Evolutionary conservation across 2,329 filamentous ascomycete genomes (phyloP).

Genomic region (Claviceps maximensis): DNA sequence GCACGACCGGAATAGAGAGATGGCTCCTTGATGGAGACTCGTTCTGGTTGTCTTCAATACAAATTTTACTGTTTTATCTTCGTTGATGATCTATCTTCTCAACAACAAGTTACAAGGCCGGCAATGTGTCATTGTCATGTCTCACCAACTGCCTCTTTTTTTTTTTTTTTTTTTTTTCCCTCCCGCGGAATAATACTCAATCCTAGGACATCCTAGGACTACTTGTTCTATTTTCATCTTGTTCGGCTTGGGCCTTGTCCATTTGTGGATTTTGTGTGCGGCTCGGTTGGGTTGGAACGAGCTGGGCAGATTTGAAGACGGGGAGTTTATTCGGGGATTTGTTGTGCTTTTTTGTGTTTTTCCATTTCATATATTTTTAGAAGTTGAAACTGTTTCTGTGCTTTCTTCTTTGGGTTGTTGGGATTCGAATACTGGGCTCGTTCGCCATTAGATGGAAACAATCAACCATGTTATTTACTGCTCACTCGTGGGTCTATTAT

Average conservation of each 20-base stretch:
- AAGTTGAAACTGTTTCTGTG: too few relatives aligned
- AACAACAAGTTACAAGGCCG: background rate
- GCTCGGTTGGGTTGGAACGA: background rate
- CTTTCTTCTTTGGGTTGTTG: too few relatives aligned
- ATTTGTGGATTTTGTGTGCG: background rate
- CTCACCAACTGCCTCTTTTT: background rate
- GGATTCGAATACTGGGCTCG: too few relatives aligned
- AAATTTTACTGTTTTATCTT: background rate
- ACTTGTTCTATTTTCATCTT: background rate
- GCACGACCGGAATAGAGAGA: background rate
- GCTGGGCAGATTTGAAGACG: too few relatives aligned
- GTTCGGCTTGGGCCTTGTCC: background rate
- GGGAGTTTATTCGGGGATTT: background rate
- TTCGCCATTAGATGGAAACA: too few relatives aligned
- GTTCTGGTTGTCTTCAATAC: background rate
- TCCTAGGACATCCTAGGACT: too few relatives aligned
- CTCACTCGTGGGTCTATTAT: too few relatives aligned
- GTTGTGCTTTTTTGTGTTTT: background rate
- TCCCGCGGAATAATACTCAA: constrained; percentile 2
- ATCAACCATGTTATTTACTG: too few relatives aligned
- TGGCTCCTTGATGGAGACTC: constrained; percentile 4
- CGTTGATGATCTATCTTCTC: background rate
- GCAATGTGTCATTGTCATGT: background rate
- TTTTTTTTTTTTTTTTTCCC: too few relatives aligned
- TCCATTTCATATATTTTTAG: background rate